Percentiles rank a stretch among this genome's conserved stretches.
Conservation (phyloP, 2,329 filamentous ascomycete species). For the Pseudopithomyces maydicus region DNA sequence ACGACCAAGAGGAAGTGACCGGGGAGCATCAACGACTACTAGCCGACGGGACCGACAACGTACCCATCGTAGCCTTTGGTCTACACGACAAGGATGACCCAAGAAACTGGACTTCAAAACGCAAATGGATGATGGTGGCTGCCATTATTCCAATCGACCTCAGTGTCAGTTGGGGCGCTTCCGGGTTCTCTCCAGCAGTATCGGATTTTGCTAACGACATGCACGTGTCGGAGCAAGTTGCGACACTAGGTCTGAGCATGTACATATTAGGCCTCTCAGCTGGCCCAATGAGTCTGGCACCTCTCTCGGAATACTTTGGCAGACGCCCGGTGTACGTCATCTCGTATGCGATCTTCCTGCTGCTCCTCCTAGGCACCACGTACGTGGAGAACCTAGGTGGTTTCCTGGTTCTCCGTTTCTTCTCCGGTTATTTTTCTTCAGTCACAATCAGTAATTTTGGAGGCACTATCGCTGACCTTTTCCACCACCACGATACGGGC, state of each 20-base stretch:
- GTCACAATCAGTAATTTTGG: conserved; percentile 49
- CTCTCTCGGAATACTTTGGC: conserved; percentile 48
- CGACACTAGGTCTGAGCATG: conserved; percentile 52
- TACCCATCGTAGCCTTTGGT: conserved; percentile 16
- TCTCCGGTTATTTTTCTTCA: conserved; percentile 53
- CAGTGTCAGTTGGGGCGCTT: conserved; percentile 51
- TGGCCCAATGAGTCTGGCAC: conserved; percentile 44
- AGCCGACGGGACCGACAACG: background rate
- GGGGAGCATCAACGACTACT: conserved; percentile 2
- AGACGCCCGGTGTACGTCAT: conserved; percentile 51
- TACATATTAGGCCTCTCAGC: conserved; percentile 55
- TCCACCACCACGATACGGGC: conserved; percentile 49
- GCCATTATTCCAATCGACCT: conserved; percentile 44
- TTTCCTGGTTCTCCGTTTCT: conserved; percentile 50
- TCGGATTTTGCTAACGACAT: conserved; percentile 51
- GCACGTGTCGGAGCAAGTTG: conserved; percentile 46
- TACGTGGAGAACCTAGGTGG: conserved; percentile 48
- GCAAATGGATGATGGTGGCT: conserved; percentile 44
- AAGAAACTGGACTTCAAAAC: conserved; percentile 37
- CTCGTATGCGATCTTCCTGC: conserved; percentile 50
- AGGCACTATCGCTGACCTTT: conserved; percentile 54
- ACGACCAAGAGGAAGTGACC: background rate
- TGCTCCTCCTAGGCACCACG: conserved; percentile 51
- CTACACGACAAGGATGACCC: conserved; percentile 36
- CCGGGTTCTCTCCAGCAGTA: conserved; percentile 53